Evolutionary conservation across 2,329 filamentous ascomycete species (phyloP), one percentile per base, ranked within the genome.

Genomic region (Sclerotinia sclerotiorum): DNA sequence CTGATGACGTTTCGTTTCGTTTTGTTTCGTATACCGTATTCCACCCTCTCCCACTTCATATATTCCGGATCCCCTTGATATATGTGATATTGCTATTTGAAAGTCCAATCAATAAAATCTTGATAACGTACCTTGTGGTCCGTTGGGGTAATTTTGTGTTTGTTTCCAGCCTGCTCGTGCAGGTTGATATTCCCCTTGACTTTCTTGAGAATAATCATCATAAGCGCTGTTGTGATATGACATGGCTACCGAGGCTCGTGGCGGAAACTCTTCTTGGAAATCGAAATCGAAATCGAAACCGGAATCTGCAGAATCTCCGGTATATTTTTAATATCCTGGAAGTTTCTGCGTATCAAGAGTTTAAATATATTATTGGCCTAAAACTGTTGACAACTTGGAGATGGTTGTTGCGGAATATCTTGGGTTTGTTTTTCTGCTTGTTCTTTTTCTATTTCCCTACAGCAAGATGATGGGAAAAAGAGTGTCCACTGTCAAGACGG

Each of bases 101-200:
- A 17, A 46, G 15, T 58, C 0, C 32, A 6, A 32, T 10, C 1
- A 60, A 35, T 21, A 60, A 44, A 60, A 51, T 15, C 3, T 11
- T 13, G 2, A n/a, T 1, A 29, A 67, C 65, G 10, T 54, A 67
- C 65, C 65, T 63, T 61, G 56, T 52, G 49, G 63, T 21, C 48
- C 6, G 44, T 39, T 7, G 17, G 48, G 21, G 32, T 42, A 42
- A 21, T 54, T 44, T 51, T 46, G 56, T 35, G 55, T 67, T 42
- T 46, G 56, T 46, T 63, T 67, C 65, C 65, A 67, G 21, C 48
- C 65, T 21, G 65, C 65, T 35, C 65, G 35, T 29, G 65, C 48
- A 46, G 65, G 57, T 35, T 67, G 65, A 19, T 67, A 67, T 63
- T 67, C 65, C 7, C 51, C 65, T 11, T 62, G 48, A 4, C 17